Conservation (phyloP, 2,329 filamentous ascomycete genomes). For the Talaromyces sp. region DNA sequence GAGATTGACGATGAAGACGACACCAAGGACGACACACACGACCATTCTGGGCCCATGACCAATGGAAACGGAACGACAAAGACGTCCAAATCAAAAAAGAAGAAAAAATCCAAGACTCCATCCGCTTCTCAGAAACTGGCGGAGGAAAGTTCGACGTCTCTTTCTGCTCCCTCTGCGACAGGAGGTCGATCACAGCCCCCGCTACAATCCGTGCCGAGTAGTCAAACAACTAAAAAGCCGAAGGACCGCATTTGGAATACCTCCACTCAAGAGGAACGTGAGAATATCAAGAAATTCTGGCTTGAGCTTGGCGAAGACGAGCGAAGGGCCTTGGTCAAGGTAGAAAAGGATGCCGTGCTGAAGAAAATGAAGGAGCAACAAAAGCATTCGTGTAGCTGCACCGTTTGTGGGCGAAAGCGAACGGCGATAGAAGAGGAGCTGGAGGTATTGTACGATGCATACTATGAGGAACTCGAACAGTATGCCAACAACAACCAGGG, state of each 20-base stretch:
- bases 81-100: conserved; percentile 46
- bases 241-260: conserved; percentile 97
- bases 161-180: conserved; percentile 46
- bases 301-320: conserved; percentile 90
- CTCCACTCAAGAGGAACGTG: conserved; percentile 86
- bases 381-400: conserved; percentile 97
- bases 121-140: conserved; percentile 33
- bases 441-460: conserved; percentile 95
- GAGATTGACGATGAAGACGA: conserved; percentile 49
- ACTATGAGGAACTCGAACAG: conserved; percentile 96
- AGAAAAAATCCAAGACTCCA: conserved; percentile 37
- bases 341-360: conserved; percentile 96
- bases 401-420: conserved; percentile 91
- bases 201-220: conserved; percentile 38
- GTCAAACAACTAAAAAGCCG: conserved; percentile 43
- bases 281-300: conserved; percentile 98
- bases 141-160: conserved; percentile 41
- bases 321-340: conserved; percentile 91
- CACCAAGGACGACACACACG: conserved; percentile 49
- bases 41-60: conserved; percentile 27
- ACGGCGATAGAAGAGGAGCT: conserved; percentile 97
- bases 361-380: conserved; percentile 99
- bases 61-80: conserved; percentile 29
- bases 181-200: conserved; percentile 37
- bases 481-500: conserved; percentile 84